These are phyloP conservation scores for Zygoascus hellenicus DNA, from an alignment of 1,139 yeast genomes.

Conservation along the genomic window DNA sequence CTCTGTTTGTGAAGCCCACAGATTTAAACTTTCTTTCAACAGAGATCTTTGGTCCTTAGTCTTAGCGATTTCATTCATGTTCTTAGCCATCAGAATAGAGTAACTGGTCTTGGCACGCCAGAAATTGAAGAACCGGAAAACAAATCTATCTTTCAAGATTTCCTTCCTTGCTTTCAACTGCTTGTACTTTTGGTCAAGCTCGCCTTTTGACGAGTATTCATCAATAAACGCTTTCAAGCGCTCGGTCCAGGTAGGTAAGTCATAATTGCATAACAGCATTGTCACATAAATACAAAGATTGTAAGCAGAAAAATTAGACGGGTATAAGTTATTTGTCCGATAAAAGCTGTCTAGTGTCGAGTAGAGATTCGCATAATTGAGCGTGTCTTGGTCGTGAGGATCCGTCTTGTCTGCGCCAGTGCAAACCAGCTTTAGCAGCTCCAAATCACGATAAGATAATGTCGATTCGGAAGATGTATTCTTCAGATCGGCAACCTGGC, in stretches of 20 bases:
- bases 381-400: conserved; percentile 1
- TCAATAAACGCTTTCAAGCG: conserved; percentile 18
- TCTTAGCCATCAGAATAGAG: conserved; percentile 1
- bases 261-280: conserved; percentile 20
- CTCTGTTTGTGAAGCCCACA: conserved; percentile 10
- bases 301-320: conserved; percentile 14
- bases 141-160: neutral
- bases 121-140: conserved; percentile 7
- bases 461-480: neutral
- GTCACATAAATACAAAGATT: conserved; percentile 20
- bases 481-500: neutral
- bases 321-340: conserved; percentile 18
- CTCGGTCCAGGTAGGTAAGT: conserved; percentile 18
- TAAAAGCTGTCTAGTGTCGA: conserved; percentile 23
- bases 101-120: conserved; percentile 14
- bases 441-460: conserved; percentile 15
- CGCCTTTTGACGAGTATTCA: conserved; percentile 18
- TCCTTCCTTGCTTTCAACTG: conserved; percentile 4
- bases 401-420: conserved; percentile 21
- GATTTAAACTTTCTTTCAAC: conserved; percentile 12
- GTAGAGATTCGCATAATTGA: conserved; percentile 21
- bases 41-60: conserved; percentile 12
- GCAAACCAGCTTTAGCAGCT: conserved; percentile 21
- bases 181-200: conserved; percentile 1
- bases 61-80: conserved; percentile 12